phyloP scores from a whole-genome alignment of 164 flowering plant species.

The Magnolia kwangsiensis region DNA sequence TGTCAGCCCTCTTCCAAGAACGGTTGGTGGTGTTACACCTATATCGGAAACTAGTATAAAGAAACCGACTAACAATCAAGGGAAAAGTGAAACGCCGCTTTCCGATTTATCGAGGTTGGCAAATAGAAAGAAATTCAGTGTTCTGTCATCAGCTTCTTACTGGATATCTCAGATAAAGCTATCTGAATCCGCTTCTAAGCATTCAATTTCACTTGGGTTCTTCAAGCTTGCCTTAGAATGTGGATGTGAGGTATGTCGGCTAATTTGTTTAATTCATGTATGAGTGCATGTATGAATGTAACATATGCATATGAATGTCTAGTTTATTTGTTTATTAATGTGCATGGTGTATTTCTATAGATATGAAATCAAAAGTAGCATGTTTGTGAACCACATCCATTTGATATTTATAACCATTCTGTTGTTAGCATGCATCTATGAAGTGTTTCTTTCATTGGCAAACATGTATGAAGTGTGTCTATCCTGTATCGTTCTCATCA shows the following conservation, averaged over 20 bases:
- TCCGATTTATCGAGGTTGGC: slow-evolving; percentile 55
- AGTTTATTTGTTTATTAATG: no score
- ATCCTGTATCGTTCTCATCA: not conserved
- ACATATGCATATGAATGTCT: not conserved
- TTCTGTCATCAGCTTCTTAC: slow-evolving; percentile 63
- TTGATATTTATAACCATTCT: not conserved
- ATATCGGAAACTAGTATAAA: slow-evolving; percentile 52
- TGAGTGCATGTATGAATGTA: no score
- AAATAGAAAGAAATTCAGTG: slow-evolving; percentile 41
- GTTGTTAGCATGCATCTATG: not conserved
- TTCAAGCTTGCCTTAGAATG: slow-evolving; percentile 90
- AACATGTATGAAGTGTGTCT: not conserved
- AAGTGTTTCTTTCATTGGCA: not conserved
- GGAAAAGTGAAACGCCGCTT: slow-evolving; percentile 52
- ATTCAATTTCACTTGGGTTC: slow-evolving; percentile 79
- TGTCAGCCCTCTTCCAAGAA: slow-evolving; percentile 39
- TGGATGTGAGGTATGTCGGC: slow-evolving; percentile 74
- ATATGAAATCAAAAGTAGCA: not conserved
- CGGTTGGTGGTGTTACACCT: slow-evolving; percentile 52
- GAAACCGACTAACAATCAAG: slow-evolving; percentile 29
- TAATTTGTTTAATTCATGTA: no score
- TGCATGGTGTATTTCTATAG: not conserved
- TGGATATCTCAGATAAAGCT: slow-evolving; percentile 86
- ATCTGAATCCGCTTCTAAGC: slow-evolving; percentile 81
- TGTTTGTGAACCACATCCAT: no score